Base-by-base conservation (phyloP, 1,284 basidiomycete genomes). In the Rhizoctonia solani region DNA sequence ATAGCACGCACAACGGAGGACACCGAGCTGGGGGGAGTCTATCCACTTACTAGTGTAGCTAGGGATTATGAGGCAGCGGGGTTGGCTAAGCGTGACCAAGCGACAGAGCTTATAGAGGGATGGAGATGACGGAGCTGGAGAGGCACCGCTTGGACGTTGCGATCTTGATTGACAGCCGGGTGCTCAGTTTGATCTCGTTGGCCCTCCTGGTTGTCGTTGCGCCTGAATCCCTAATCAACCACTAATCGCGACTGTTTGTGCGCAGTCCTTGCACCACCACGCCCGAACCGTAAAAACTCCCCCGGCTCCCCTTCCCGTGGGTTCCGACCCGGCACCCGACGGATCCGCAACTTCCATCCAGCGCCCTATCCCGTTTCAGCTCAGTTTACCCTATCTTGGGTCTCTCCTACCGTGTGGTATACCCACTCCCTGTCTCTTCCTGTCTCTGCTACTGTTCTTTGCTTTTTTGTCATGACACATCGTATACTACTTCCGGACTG, bases 11-110 rank as follows among this genome's bases (percentile, higher is more conserved):
- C 56, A 4, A 16, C 25, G 29, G 39, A 37, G 53, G 34, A 23
- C 34, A 23, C 53, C 53, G 37, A 54, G 41, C 23, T 25, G 25
- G 55, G 55, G 55, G 55, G 55, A 34, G 19, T 56, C 41, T 58
- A 47, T 44, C 13, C 3, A 58, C 55, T 46, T 58, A 58, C 55
- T 25, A 21, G 55, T 50, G 47, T 27, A 13, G 34, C 41, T 39
- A 50, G 34, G 58, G 58, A 61, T 61, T 61, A 61, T 61, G 58
- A 61, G 58, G 58, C 44, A 50, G 46, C 14, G 47, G 30, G 58
- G 58, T 61, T 61, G 58, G 30, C 58, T 61, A 61, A 61, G 58
- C 58, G 58, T 61, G 58, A 61, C 58, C 58, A 61, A 61, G 58
- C 58, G 58, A 61, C 23, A 25, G 58, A 34, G 44, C 29, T 49